These are phyloP conservation scores for Tylopilus plumbeoviolaceoides DNA, from an alignment of 768 basidiomycete genomes.

Conservation along the genomic window DNA sequence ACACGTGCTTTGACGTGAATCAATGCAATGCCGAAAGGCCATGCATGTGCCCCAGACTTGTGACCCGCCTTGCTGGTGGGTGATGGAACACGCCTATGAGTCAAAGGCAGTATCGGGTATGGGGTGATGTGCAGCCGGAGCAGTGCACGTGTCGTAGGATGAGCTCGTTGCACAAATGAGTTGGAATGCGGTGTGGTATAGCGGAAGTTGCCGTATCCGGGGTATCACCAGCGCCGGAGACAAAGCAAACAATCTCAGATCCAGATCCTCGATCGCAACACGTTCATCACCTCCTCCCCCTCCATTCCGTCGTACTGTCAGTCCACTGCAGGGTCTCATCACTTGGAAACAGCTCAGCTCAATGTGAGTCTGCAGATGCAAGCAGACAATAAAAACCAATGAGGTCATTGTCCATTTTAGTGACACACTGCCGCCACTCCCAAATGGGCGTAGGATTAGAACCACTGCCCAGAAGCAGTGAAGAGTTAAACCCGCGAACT, in stretches of 20 bases:
- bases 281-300: background rate
- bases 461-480: slow-evolving; percentile 5
- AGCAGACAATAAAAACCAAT: background rate
- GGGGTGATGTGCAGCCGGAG: slow-evolving; percentile 5
- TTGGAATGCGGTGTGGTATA: slow-evolving; percentile 1
- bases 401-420: background rate
- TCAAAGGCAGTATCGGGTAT: slow-evolving; percentile 16
- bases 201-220: slow-evolving; percentile 30
- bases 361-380: background rate
- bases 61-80: background rate
- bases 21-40: background rate
- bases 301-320: background rate
- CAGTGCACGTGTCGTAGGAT: background rate
- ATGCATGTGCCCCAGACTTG: background rate
- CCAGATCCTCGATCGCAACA: slow-evolving; percentile 17
- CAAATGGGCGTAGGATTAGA: slow-evolving; percentile 5
- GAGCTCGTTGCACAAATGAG: background rate
- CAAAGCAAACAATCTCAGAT: slow-evolving; percentile 33
- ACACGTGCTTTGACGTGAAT: background rate
- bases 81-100: background rate
- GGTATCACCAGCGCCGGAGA: slow-evolving; percentile 31
- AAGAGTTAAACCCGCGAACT: background rate
- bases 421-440: slow-evolving; percentile 17
- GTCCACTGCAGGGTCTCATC: background rate
- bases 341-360: background rate